Evolutionary conservation across 331 rosid species (phyloP), one percentile per base, ranked within the genome.

Genomic region (Cydonia oblonga): DNA sequence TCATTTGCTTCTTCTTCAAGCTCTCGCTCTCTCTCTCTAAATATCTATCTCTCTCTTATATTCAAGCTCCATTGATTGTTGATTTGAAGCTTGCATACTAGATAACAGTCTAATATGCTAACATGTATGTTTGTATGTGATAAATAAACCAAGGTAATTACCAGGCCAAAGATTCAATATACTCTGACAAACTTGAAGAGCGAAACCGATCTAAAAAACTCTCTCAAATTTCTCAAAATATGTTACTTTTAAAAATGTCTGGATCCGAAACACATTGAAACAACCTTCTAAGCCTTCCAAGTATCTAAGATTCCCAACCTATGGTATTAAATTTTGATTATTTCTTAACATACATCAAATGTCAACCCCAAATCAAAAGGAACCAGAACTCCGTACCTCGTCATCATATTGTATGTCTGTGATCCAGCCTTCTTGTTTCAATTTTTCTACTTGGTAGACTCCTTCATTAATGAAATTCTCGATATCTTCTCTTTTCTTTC

Each of bases 401-500:
- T 93, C 98, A 82, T 91, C 98, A 56, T 93, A 91, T 26, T 49
- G 73, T 81, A 88, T 63, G 78, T 85, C 82, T 76, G 98, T 89
- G 81, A 93, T 87, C 81, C 96, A 87, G 51, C 96, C 97, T 78
- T 86, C 96, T 80, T 91, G 88, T 89, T 91, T 91, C 82, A 93
- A 88, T 79, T 76, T 86, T 78, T 89, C 96, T 67, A 93, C 87
- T 80, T 83, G 84, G 71, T 87, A 91, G 24, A 93, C 88, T 70
- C 98, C 98, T 84, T 91, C 96, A 76, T 91, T 85, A 70, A 93
- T 81, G 63, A 91, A 81, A 40, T 85, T 87, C 80, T 86, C 90
- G 54, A 91, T 80, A 75, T 86, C 95, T 79, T 87, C 96, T 79
- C 81, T 88, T 66, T 66, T 67, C 85, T 84, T 89, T 71, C 98